These are phyloP conservation scores for Pseudocercospora vitis DNA, from an alignment of 2,329 filamentous ascomycete species.

Conservation along the genomic window DNA sequence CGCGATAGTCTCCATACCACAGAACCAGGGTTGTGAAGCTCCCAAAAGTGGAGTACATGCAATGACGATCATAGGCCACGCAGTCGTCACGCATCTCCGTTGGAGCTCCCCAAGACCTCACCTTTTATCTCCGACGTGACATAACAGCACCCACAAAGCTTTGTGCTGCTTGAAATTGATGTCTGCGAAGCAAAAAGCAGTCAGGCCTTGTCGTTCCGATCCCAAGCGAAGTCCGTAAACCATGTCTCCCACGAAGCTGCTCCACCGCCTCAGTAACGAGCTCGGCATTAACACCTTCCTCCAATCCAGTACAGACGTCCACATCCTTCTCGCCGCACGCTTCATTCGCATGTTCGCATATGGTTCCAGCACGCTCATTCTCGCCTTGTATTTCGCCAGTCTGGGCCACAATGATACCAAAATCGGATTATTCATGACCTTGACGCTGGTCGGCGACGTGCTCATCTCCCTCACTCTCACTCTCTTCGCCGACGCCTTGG, in stretches of 20 bases:
- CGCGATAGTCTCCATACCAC: too few species aligned
- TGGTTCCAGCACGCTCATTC: constrained; percentile 45
- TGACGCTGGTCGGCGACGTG: constrained; percentile 38
- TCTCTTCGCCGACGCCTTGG: constrained; percentile 34
- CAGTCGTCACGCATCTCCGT: too few species aligned
- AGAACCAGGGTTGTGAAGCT: too few species aligned
- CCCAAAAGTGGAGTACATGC: constrained; percentile 2
- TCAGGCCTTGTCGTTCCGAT: background rate
- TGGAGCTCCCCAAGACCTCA: too few species aligned
- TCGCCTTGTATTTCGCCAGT: constrained; percentile 35
- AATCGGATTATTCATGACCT: constrained; percentile 40
- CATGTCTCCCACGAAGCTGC: constrained; percentile 3
- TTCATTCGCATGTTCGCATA: constrained; percentile 65
- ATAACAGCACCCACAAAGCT: background rate
- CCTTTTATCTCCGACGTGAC: background rate
- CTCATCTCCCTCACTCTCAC: constrained; percentile 35
- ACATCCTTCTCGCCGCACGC: constrained; percentile 59
- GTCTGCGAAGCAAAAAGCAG: background rate
- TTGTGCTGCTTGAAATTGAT: background rate
- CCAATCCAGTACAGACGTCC: constrained; percentile 51
- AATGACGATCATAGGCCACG: background rate
- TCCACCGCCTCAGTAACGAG: constrained; percentile 36
- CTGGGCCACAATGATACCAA: constrained; percentile 33
- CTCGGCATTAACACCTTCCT: constrained; percentile 50
- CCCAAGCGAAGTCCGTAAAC: background rate